Conservation (phyloP, 2,329 filamentous ascomycete genomes). For the Epichloe brachyelytri region DNA sequence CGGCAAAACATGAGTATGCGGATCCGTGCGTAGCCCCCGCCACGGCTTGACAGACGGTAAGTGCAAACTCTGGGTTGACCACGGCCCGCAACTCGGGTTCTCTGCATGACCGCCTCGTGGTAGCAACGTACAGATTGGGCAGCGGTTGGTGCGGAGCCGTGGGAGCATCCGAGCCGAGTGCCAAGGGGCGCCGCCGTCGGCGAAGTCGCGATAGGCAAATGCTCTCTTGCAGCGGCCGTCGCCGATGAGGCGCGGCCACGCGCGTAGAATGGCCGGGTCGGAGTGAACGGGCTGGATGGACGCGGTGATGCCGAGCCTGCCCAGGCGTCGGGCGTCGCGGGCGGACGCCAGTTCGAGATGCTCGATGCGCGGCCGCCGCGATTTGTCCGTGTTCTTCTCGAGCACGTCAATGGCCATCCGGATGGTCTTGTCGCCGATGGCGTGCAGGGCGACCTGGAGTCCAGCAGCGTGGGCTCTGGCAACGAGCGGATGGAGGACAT, state of each 20-base stretch:
- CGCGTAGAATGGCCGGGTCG: slow-evolving; percentile 47
- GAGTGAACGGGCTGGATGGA: slow-evolving; percentile 46
- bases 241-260: slow-evolving; percentile 47
- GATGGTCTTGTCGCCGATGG: slow-evolving; percentile 50
- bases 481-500: slow-evolving; percentile 40
- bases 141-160: slow-evolving; percentile 43
- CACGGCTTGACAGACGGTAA: slow-evolving; percentile 40
- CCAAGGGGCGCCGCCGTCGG: slow-evolving; percentile 39
- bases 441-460: slow-evolving; percentile 50
- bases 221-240: slow-evolving; percentile 39
- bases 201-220: slow-evolving; percentile 51
- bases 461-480: slow-evolving; percentile 37
- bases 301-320: slow-evolving; percentile 45
- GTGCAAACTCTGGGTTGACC: slow-evolving; percentile 39
- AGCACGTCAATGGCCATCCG: slow-evolving; percentile 44
- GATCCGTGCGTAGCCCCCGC: slow-evolving; percentile 40
- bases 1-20: slow-evolving; percentile 46
- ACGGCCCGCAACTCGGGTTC: slow-evolving; percentile 28
- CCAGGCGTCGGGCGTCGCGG: slow-evolving; percentile 42
- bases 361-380: slow-evolving; percentile 48
- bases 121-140: slow-evolving; percentile 45
- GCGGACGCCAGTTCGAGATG: slow-evolving; percentile 47
- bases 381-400: slow-evolving; percentile 26
- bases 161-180: slow-evolving; percentile 46
- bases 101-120: slow-evolving; percentile 41